Evolutionary conservation across 202 grass and related monocot genomes (phyloP).

Genomic region (Sporobolus alterniflorus): DNA sequence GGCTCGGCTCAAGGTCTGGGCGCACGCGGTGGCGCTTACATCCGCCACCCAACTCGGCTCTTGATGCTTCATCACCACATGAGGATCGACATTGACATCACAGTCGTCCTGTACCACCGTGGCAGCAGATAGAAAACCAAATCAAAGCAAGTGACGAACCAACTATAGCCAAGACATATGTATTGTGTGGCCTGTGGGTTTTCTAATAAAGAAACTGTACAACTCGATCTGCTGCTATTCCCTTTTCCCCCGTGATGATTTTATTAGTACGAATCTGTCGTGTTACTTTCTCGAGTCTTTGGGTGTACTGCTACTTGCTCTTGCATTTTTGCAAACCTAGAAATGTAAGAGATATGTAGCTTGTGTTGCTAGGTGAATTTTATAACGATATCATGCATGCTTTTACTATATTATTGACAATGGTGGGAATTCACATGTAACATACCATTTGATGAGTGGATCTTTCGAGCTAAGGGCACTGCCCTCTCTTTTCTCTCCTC

Average conservation of each 20-base stretch:
- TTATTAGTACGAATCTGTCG: not conserved
- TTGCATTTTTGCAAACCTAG: not conserved
- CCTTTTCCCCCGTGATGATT: not conserved
- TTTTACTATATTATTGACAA: not conserved
- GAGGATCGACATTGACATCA: no score
- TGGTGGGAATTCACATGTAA: not conserved
- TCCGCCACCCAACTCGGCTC: constrained; percentile 57
- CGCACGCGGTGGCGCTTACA: constrained; percentile 73
- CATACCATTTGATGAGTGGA: no score
- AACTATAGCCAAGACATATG: no score
- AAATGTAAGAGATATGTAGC: not conserved
- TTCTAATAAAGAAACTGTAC: no score
- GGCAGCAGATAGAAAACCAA: no score
- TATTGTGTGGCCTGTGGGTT: no score
- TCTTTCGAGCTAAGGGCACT: no score
- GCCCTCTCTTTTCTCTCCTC: no score
- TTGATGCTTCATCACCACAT: not conserved
- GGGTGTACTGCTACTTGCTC: not conserved
- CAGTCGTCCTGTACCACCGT: no score
- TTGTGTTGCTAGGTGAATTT: not conserved
- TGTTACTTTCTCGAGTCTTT: not conserved
- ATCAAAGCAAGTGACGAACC: no score
- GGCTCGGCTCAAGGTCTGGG: constrained; percentile 75
- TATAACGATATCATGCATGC: not conserved
- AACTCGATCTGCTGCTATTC: no score